Evolutionary conservation across 805 yeast species (phyloP).

Genomic region (Cyberlindnera bimundalis): DNA sequence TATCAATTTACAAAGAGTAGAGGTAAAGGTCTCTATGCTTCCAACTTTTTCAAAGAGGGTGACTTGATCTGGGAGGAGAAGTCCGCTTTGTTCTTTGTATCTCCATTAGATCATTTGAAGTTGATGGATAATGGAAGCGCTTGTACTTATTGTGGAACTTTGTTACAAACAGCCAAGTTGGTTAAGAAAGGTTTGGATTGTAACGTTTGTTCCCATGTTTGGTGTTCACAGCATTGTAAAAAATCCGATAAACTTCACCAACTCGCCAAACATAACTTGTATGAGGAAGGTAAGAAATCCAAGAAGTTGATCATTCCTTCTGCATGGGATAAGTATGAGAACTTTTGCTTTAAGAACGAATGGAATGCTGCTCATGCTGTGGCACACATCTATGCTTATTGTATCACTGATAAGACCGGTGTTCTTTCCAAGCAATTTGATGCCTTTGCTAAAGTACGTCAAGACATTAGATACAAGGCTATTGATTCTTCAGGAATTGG

Average conservation of each 20-base stretch:
- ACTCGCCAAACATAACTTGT: constrained; percentile 51
- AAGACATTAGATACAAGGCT: constrained; percentile 58
- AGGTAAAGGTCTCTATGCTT: constrained; percentile 63
- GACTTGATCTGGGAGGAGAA: constrained; percentile 58
- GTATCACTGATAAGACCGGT: constrained; percentile 39
- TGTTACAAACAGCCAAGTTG: constrained; percentile 24
- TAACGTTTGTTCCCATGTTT: constrained; percentile 56
- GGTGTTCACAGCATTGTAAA: constrained; percentile 70
- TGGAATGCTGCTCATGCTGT: constrained; percentile 70
- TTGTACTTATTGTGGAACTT: constrained; percentile 66
- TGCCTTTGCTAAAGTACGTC: constrained; percentile 68
- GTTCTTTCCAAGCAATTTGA: constrained; percentile 43
- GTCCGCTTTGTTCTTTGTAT: constrained; percentile 54
- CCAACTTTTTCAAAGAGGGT: constrained; percentile 43
- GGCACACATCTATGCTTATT: constrained; percentile 50
- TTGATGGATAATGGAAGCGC: constrained; percentile 60
- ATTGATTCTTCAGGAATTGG: constrained; percentile 46
- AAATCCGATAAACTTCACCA: constrained; percentile 50
- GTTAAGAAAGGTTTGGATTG: constrained; percentile 57
- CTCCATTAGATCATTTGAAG: constrained; percentile 63
- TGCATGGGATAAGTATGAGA: constrained; percentile 54
- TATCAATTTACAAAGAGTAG: constrained; percentile 46
- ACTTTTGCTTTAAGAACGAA: constrained; percentile 58
- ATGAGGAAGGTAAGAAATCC: constrained; percentile 33
- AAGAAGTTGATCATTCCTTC: constrained; percentile 38